A percentile compares a stretch with the other conserved stretches of the same genome.
These are phyloP conservation scores for Phoma sp. DNA, from an alignment of 2,329 filamentous ascomycete species.

Conservation along the genomic window DNA sequence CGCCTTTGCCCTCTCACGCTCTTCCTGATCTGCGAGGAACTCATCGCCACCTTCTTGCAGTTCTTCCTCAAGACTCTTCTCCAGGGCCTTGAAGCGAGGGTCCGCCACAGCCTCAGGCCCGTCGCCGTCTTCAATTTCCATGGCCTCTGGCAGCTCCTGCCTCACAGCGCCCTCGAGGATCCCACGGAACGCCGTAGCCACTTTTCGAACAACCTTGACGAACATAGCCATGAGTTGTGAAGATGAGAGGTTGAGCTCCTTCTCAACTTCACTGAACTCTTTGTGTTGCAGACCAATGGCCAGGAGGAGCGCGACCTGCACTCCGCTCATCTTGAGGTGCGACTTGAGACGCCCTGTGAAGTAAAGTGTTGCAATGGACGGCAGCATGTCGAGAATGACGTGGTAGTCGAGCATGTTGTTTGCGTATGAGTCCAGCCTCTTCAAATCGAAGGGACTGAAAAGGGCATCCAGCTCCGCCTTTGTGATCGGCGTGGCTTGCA, in stretches of 20 bases:
- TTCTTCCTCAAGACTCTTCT: conserved; percentile 77
- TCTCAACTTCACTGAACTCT: conserved; percentile 78
- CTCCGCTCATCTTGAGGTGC: conserved; percentile 74
- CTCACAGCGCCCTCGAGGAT: conserved; percentile 74
- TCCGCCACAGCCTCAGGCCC: conserved; percentile 62
- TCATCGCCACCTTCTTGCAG: conserved; percentile 83
- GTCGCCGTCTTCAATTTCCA: conserved; percentile 55
- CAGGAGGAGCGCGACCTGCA: conserved; percentile 88
- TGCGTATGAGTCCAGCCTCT: conserved; percentile 91
- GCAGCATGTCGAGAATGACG: conserved; percentile 91
- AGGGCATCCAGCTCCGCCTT: conserved; percentile 78
- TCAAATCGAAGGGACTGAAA: conserved; percentile 91
- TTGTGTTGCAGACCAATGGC: conserved; percentile 89
- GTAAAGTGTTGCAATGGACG: conserved; percentile 80
- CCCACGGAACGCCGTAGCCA: conserved; percentile 76
- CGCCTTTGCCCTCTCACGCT: conserved; percentile 81
- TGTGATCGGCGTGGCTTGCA: conserved; percentile 64
- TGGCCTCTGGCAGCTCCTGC: conserved; percentile 54
- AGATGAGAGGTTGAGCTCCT: conserved; percentile 75
- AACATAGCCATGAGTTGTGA: conserved; percentile 95
- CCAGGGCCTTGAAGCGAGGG: conserved; percentile 72
- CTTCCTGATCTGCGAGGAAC: conserved; percentile 63
- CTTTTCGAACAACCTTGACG: conserved; percentile 91
- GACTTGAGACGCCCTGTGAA: conserved; percentile 77
- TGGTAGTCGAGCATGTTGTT: conserved; percentile 98